Percentiles rank a stretch among this genome's conserved stretches.
These are phyloP conservation scores for Podaxis sp. DNA, from an alignment of 768 basidiomycete genomes.

Conservation along the genomic window DNA sequence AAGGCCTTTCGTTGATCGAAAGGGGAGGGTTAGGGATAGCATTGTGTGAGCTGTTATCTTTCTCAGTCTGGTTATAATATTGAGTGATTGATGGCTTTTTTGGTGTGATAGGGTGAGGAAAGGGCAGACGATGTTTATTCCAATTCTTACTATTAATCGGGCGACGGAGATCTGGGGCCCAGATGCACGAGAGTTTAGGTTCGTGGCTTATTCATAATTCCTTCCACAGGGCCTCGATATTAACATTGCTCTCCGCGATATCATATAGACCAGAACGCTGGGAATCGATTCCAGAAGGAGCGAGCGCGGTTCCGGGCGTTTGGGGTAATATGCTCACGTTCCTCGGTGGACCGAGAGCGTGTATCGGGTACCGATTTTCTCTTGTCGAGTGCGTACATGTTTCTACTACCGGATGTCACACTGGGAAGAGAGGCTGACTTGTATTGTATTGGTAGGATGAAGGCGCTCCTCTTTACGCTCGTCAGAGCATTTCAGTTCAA, in stretches of 20 bases:
- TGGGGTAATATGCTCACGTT: constrained; percentile 63
- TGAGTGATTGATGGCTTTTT: not conserved
- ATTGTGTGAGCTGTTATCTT: constrained; percentile 31
- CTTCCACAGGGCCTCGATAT: not conserved
- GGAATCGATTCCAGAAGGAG: constrained; percentile 45
- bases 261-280: constrained; percentile 66
- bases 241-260: not conserved
- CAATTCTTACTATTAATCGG: constrained; percentile 53
- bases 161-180: constrained; percentile 59
- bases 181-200: constrained; percentile 65
- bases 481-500: constrained; percentile 46
- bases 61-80: not conserved
- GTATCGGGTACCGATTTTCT: constrained; percentile 68
- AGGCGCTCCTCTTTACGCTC: constrained; percentile 31
- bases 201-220: constrained; percentile 1
- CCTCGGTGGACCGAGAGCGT: constrained; percentile 62
- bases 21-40: constrained; percentile 39
- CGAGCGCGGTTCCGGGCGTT: constrained; percentile 51
- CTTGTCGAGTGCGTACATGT: constrained; percentile 48
- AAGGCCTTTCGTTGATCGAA: constrained; percentile 41
- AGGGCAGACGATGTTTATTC: constrained; percentile 46
- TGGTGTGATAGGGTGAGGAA: constrained; percentile 36
- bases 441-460: constrained; percentile 23
- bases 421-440: not conserved
- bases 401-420: not conserved